phyloP scores from a whole-genome alignment of 2,329 filamentous ascomycete genomes.

The Macrophomina phaseolina region DNA sequence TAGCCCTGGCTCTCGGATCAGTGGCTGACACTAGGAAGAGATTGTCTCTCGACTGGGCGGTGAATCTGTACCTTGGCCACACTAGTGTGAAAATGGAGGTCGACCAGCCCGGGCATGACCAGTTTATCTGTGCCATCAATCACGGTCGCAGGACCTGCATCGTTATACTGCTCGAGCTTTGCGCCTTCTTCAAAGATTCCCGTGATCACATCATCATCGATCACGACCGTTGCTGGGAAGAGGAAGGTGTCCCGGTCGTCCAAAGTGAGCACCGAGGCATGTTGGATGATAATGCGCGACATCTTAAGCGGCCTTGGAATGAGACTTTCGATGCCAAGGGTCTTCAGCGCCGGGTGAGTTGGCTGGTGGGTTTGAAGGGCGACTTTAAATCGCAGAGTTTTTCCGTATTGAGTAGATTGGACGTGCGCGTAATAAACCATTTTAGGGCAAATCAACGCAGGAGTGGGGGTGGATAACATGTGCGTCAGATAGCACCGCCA shows the following conservation, averaged over 20 bases:
- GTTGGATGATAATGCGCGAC: constrained; percentile 9
- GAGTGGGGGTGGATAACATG: constrained; percentile 5
- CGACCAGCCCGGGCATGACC: constrained; percentile 13
- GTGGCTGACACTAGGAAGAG: background rate
- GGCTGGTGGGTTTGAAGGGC: too few species aligned
- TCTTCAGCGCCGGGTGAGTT: too few species aligned
- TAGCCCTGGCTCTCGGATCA: background rate
- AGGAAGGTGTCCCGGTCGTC: constrained; percentile 6
- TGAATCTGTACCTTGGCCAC: background rate
- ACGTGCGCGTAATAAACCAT: constrained; percentile 9
- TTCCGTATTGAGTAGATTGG: constrained; percentile 1
- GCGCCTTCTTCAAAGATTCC: background rate
- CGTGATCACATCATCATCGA: constrained; percentile 1
- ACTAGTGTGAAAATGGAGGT: constrained; percentile 17
- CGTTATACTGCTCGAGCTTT: background rate
- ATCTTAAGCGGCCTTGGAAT: background rate
- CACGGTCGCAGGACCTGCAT: background rate
- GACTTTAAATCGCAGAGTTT: constrained; percentile 3
- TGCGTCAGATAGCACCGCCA: background rate
- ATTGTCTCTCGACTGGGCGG: background rate
- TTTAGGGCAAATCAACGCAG: constrained; percentile 2
- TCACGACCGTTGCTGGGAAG: constrained; percentile 4
- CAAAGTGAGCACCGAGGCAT: constrained; percentile 12
- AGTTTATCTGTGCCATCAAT: constrained; percentile 19
- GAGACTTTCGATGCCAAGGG: too few species aligned